Evolutionary conservation across 257 asterid species (phyloP), one percentile per base, ranked within the genome.

Genomic region (Leonotis leonurus): DNA sequence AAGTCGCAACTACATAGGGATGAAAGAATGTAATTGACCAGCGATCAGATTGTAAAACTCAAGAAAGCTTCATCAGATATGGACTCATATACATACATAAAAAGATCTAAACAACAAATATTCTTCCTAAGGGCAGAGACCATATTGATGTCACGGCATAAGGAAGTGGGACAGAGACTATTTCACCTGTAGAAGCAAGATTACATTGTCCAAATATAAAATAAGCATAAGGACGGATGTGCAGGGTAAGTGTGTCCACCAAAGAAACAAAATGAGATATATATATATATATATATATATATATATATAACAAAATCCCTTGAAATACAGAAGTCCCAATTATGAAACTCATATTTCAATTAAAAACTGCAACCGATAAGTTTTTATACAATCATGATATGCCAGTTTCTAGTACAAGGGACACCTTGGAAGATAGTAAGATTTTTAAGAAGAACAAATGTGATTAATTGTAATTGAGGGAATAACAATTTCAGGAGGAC

Each of bases 71-170:
- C 56, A 33, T 22, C 53, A 56, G 54, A 25, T 6, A 49, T 32
- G 35, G 40, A 60, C 22, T 33, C 39, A 45, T 25, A 4, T 53
- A 45, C 8, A 8, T 61, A 33, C 50, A 64, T 46, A 69, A 2
- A 24, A 14, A 29, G 37, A 67, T 25, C 50, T 27, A 46, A 51
- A 53, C 14, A 71, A 56, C 26, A 43, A 55, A 18, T 10, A 48
- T 48, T 29, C 63, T 24, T 29, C 98, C 98, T 73, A 66, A 83
- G 12, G 98, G 95, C 77, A 92, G 95, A 69, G 98, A 76, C 97
- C 97, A 92, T 71, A 92, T 86, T 73, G 98, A 84, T 67, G 77
- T 58, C 49, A 89, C 71, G 60, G 80, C 73, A 51, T 80, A 85
- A 57, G 93, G 80, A 66, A 89, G 93, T 24, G 98, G 97, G 65